Conservation (phyloP, 768 basidiomycete species). For the Neoboletus brunneissimus region DNA sequence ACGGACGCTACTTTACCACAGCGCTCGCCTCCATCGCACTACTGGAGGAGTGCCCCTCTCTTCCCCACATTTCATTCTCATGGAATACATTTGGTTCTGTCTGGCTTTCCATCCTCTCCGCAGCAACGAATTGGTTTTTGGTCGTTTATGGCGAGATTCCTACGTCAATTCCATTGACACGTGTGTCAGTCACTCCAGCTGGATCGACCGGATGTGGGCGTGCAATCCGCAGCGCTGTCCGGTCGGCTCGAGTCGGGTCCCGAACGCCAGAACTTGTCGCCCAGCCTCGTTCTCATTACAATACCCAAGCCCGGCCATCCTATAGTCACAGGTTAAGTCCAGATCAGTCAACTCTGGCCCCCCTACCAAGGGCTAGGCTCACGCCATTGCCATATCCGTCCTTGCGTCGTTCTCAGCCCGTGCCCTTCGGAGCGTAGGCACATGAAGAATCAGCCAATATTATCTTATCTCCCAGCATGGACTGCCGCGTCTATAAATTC, state of each 20-base stretch:
- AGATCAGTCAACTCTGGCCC: background rate
- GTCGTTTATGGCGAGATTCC: background rate
- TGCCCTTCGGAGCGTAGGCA: constrained; percentile 10
- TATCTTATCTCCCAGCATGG: constrained; percentile 21
- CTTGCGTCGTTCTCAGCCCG: constrained; percentile 10
- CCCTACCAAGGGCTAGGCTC: background rate
- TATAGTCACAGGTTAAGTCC: background rate
- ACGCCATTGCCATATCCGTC: constrained; percentile 1
- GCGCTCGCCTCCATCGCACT: background rate
- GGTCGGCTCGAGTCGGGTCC: background rate
- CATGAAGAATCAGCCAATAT: background rate
- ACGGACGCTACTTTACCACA: background rate
- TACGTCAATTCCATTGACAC: no score
- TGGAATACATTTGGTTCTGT: background rate
- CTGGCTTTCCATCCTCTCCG: background rate
- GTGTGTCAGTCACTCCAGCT: background rate
- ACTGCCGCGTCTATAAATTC: constrained; percentile 1
- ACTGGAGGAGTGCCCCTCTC: background rate
- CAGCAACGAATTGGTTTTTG: background rate
- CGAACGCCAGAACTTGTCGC: background rate
- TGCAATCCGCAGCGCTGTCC: background rate
- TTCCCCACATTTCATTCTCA: constrained; percentile 1
- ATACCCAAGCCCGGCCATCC: background rate
- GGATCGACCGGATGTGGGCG: background rate
- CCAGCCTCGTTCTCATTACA: background rate